Conservation (phyloP, 2,329 filamentous ascomycete species). For the Pochonia chlamydosporia region DNA sequence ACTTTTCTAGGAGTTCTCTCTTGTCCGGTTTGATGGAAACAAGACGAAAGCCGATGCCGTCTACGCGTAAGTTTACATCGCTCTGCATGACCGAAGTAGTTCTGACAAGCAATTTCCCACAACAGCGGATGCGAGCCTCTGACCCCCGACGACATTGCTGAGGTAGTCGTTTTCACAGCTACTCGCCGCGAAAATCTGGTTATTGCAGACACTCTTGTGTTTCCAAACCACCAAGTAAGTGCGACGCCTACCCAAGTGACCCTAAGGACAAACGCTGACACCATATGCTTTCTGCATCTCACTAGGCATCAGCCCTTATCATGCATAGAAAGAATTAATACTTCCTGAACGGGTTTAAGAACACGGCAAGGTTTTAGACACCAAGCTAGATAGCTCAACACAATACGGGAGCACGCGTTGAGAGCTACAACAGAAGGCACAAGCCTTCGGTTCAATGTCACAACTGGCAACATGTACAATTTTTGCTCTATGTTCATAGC, state of each 20-base stretch:
- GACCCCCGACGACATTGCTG: conserved; percentile 85
- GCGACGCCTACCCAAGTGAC: neutral
- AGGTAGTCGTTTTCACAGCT: conserved; percentile 81
- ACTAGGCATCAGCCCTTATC: conserved; percentile 25
- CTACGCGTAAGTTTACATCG: conserved; percentile 59
- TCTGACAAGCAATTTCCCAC: neutral
- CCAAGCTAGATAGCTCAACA: no score
- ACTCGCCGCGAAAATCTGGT: conserved; percentile 86
- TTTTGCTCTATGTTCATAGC: no score
- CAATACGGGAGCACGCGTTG: no score
- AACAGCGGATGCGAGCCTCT: conserved; percentile 69
- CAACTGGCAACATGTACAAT: no score
- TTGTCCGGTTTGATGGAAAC: conserved; percentile 84
- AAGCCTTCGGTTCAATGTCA: no score
- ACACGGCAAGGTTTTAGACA: no score
- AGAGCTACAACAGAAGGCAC: no score
- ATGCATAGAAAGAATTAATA: conserved; percentile 23
- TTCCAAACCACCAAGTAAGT: conserved; percentile 81
- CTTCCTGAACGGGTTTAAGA: no score
- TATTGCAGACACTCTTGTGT: conserved; percentile 79
- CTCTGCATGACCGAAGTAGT: neutral
- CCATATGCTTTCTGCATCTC: neutral
- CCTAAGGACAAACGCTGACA: neutral
- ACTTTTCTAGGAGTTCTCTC: conserved; percentile 72
- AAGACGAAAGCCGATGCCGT: conserved; percentile 85